Conservation (phyloP, 768 basidiomycete species). For the Mycena galericulata region DNA sequence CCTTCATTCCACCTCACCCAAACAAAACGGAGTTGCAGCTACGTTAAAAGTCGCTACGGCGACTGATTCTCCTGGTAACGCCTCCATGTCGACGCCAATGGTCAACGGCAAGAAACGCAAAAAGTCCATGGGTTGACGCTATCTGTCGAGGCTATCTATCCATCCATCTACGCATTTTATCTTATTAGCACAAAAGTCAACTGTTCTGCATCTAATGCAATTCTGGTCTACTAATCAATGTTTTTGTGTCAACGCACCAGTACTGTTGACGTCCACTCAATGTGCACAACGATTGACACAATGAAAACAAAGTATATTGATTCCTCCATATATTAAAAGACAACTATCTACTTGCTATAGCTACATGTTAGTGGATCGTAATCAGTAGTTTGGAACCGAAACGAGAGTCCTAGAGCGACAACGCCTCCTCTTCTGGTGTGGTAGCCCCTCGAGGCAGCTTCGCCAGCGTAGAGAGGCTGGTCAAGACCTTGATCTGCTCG, state of each 20-base stretch:
- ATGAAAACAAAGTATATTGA: constrained; percentile 3
- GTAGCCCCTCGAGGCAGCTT: constrained; percentile 47
- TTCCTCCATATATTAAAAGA: constrained; percentile 22
- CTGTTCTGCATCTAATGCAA: too few relatives aligned
- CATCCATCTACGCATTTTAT: too few relatives aligned
- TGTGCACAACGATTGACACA: too few relatives aligned
- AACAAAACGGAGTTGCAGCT: constrained; percentile 14
- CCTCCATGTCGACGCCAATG: constrained; percentile 37
- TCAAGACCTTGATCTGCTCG: constrained; percentile 44
- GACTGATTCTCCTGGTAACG: constrained; percentile 8
- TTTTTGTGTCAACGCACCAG: too few relatives aligned
- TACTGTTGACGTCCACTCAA: too few relatives aligned
- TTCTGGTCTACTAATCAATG: background rate
- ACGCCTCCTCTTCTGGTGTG: constrained; percentile 58
- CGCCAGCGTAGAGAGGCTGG: constrained; percentile 42
- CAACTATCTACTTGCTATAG: constrained; percentile 33
- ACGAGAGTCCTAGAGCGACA: constrained; percentile 2
- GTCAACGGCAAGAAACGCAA: constrained; percentile 68
- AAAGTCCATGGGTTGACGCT: constrained; percentile 53
- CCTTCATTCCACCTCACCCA: constrained; percentile 9
- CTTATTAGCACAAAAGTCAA: background rate
- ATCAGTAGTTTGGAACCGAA: constrained; percentile 1
- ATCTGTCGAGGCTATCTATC: background rate
- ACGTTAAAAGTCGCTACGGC: constrained; percentile 31
- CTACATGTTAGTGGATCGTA: constrained; percentile 25